These are phyloP conservation scores for Trypanosoma congolense DNA, from an alignment of 208 protist species.

Conservation along the genomic window DNA sequence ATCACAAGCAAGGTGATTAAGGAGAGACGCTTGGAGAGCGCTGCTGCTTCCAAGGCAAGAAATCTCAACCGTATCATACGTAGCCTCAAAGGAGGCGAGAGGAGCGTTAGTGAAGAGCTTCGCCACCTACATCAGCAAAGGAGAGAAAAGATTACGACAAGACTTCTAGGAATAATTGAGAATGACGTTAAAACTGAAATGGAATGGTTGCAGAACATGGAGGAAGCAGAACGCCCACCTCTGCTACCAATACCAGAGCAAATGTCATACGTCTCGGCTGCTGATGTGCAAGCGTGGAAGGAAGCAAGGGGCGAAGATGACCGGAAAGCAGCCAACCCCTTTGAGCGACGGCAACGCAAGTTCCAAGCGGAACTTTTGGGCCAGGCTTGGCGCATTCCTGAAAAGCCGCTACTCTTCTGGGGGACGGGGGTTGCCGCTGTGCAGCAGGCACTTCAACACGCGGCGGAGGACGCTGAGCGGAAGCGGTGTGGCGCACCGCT, in stretches of 20 bases:
- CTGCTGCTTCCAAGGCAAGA: conserved; percentile 14
- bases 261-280: conserved; percentile 83
- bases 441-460: conserved; percentile 81
- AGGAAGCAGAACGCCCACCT: conserved; percentile 78
- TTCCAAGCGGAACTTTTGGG: conserved; percentile 64
- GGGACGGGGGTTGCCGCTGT: conserved; percentile 69
- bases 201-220: conserved; percentile 76
- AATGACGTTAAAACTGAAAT: conserved; percentile 66
- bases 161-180: conserved; percentile 64
- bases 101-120: conserved; percentile 26
- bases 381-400: conserved; percentile 66
- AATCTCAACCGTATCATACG: conserved; percentile 14
- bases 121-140: conserved; percentile 39
- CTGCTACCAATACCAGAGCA: conserved; percentile 76
- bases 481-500: conserved; percentile 48
- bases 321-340: conserved; percentile 48
- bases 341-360: conserved; percentile 18
- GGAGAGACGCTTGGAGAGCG: conserved; percentile 25
- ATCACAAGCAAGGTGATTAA: conserved; percentile 29
- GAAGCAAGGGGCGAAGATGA: conserved; percentile 47
- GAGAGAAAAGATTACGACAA: conserved; percentile 34
- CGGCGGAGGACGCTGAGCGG: conserved; percentile 69
- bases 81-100: conserved; percentile 14
- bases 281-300: conserved; percentile 60
- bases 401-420: conserved; percentile 84